These are phyloP conservation scores for Podospora sp. DNA, from an alignment of 495 filamentous ascomycete genomes.

Conservation along the genomic window DNA sequence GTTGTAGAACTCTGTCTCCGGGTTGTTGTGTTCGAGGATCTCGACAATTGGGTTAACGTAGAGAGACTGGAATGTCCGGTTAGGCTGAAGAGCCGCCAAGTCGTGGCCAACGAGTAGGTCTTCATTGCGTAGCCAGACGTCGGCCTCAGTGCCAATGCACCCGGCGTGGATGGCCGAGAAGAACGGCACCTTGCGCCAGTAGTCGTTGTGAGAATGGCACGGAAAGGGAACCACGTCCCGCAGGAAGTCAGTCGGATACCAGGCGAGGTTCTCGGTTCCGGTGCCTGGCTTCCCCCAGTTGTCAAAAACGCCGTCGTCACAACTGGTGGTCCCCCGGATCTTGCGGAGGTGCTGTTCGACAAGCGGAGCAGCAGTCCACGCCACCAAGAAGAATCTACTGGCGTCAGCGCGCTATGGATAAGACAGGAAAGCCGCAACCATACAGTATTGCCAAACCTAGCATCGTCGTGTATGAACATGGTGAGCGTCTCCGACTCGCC, in stretches of 20 bases:
- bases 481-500: conserved; percentile 7
- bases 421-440: not conserved
- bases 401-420: not conserved
- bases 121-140: conserved; percentile 79
- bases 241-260: conserved; percentile 77
- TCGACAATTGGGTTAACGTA: conserved; percentile 67
- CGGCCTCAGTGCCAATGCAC: conserved; percentile 79
- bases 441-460: conserved; percentile 20
- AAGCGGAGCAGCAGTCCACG: conserved; percentile 9
- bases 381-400: conserved; percentile 15
- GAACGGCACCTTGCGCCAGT: conserved; percentile 77
- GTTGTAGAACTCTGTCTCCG: conserved; percentile 47
- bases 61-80: conserved; percentile 61
- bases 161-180: conserved; percentile 65
- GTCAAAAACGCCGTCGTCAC: conserved; percentile 54
- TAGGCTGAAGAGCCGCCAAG: conserved; percentile 49
- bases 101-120: conserved; percentile 67
- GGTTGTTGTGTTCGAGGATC: conserved; percentile 59
- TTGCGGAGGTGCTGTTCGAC: conserved; percentile 4
- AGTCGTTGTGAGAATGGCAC: conserved; percentile 89
- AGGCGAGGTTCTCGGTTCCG: conserved; percentile 51
- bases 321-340: not conserved
- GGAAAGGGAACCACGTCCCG: conserved; percentile 67
- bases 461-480: conserved; percentile 8
- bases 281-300: conserved; percentile 56